phyloP scores from a whole-genome alignment of 2,329 filamentous ascomycete genomes.

The Sclerotinia trifoliorum region DNA sequence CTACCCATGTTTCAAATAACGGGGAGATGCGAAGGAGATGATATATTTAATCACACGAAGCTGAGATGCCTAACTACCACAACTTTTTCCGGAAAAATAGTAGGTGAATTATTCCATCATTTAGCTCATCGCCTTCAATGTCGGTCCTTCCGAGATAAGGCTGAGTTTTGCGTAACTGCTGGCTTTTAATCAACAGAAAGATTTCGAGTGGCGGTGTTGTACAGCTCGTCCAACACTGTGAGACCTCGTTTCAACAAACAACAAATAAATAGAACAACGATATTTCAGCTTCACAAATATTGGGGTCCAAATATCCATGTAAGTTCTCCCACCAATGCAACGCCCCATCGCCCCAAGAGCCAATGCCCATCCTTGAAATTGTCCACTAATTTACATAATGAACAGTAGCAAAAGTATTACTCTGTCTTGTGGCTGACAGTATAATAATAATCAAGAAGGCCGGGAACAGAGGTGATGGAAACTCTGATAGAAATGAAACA shows the following conservation, averaged over 20 bases:
- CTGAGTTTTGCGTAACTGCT: background rate
- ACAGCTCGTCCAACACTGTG: background rate
- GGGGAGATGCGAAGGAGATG: background rate
- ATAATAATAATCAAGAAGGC: too few species aligned
- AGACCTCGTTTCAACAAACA: background rate
- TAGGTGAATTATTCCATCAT: background rate
- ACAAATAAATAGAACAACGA: background rate
- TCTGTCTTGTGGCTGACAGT: too few species aligned
- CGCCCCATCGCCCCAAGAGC: background rate
- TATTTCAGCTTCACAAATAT: background rate
- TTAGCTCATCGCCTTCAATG: background rate
- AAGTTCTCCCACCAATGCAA: background rate
- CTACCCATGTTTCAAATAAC: background rate
- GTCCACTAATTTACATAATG: background rate
- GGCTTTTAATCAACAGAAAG: too few species aligned
- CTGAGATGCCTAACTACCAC: too few species aligned
- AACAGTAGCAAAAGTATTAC: too few species aligned
- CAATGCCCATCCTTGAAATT: background rate
- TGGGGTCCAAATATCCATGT: background rate
- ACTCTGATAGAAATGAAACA: too few species aligned
- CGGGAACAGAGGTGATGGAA: too few species aligned
- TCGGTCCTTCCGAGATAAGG: background rate
- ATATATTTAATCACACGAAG: background rate
- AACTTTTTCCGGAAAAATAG: background rate
- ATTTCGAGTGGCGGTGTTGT: background rate